phyloP scores from a whole-genome alignment of 768 basidiomycete species.

The Pisolithus orientalis region DNA sequence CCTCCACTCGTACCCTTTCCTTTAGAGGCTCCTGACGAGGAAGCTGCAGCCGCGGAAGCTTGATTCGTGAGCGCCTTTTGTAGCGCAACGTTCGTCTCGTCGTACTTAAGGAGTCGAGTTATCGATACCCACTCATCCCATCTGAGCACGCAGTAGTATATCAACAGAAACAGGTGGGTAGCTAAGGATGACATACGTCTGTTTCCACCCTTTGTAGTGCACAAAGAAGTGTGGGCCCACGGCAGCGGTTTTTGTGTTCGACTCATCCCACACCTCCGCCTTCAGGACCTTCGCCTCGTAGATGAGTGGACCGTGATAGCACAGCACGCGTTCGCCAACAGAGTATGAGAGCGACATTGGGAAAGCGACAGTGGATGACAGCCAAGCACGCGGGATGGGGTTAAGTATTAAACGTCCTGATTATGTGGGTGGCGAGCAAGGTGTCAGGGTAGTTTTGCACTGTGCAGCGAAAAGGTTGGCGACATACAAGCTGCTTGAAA shows the following conservation, averaged over 20 bases:
- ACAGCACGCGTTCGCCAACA: slow-evolving; percentile 75
- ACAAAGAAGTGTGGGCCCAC: slow-evolving; percentile 87
- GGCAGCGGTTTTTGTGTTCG: slow-evolving; percentile 49
- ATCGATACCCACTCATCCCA: slow-evolving; percentile 98
- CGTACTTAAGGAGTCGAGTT: slow-evolving; percentile 73
- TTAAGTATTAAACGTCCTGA: too few relatives aligned
- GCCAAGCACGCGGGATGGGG: not conserved
- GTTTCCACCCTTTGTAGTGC: slow-evolving; percentile 99
- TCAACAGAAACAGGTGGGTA: slow-evolving; percentile 3
- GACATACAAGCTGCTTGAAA: too few relatives aligned
- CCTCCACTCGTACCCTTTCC: slow-evolving; percentile 14
- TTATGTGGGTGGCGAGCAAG: too few relatives aligned
- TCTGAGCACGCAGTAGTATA: slow-evolving; percentile 33
- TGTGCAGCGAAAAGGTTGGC: too few relatives aligned
- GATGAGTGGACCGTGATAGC: slow-evolving; percentile 92
- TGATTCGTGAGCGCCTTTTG: slow-evolving; percentile 63
- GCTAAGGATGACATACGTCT: slow-evolving; percentile 57
- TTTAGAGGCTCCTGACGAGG: slow-evolving; percentile 26
- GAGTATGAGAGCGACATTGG: slow-evolving; percentile 33
- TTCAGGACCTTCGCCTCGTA: slow-evolving; percentile 94
- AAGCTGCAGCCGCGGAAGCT: slow-evolving; percentile 36
- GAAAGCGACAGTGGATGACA: not conserved
- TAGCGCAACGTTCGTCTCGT: slow-evolving; percentile 69
- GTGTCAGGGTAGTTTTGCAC: too few relatives aligned
- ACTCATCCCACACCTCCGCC: slow-evolving; percentile 56